Percentiles rank a stretch among this genome's conserved stretches.
phyloP scores from a whole-genome alignment of 2,329 filamentous ascomycete species.

The Teratosphaeria pseudoeucalypti region DNA sequence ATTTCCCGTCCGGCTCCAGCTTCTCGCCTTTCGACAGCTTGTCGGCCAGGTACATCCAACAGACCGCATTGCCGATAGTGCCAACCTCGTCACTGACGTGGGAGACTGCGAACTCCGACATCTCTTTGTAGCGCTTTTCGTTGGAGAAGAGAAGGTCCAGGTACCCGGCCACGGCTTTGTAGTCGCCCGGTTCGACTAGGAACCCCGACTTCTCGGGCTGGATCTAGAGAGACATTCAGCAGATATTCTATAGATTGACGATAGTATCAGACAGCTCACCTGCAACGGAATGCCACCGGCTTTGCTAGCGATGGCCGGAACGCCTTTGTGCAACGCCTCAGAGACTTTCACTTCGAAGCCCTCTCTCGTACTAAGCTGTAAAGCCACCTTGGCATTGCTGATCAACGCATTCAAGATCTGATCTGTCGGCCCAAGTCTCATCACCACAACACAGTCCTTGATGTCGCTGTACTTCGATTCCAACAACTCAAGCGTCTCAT shows the following conservation, averaged over 20 bases:
- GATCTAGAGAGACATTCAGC: background rate
- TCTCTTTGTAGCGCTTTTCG: slow-evolving; percentile 46
- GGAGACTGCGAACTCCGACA: slow-evolving; percentile 37
- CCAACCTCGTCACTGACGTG: slow-evolving; percentile 73
- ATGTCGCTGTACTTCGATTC: slow-evolving; percentile 50
- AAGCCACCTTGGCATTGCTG: slow-evolving; percentile 58
- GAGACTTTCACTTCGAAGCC: slow-evolving; percentile 83
- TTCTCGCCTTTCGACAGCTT: slow-evolving; percentile 50
- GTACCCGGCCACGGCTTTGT: slow-evolving; percentile 56
- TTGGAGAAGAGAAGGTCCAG: slow-evolving; percentile 58
- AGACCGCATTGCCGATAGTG: slow-evolving; percentile 67
- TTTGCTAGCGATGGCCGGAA: slow-evolving; percentile 63
- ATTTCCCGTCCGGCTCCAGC: slow-evolving; percentile 50
- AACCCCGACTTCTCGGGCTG: slow-evolving; percentile 62
- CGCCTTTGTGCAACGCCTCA: slow-evolving; percentile 69
- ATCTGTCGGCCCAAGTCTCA: slow-evolving; percentile 67
- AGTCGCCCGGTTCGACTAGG: slow-evolving; percentile 62
- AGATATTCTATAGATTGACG: background rate
- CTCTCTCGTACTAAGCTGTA: slow-evolving; percentile 72
- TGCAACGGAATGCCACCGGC: slow-evolving; percentile 76
- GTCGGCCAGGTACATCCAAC: slow-evolving; percentile 68
- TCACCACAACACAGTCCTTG: slow-evolving; percentile 55
- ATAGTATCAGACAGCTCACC: slow-evolving; percentile 30
- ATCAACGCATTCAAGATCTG: slow-evolving; percentile 70
- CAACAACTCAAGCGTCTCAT: slow-evolving; percentile 59